These are phyloP conservation scores for Aquilaria agallochum DNA, from an alignment of 441 rosid genomes.

Conservation along the genomic window DNA sequence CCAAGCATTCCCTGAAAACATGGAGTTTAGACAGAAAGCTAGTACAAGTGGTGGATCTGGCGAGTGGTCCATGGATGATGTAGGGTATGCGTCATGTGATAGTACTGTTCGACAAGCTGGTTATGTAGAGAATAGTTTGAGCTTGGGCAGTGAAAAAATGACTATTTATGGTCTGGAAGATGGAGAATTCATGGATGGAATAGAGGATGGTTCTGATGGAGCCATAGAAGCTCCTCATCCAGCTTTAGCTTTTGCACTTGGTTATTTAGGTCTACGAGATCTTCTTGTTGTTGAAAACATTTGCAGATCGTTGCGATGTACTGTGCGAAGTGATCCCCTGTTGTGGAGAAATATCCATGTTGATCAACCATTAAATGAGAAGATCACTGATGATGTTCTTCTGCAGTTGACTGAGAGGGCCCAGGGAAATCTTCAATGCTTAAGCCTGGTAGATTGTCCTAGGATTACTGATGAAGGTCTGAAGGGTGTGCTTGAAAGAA, in stretches of 20 bases:
- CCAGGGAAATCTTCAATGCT: constrained; percentile 68
- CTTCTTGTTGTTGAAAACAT: constrained; percentile 62
- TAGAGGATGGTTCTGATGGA: constrained; percentile 20
- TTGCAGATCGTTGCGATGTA: constrained; percentile 48
- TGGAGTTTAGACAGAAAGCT: constrained; percentile 23
- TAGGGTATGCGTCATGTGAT: constrained; percentile 23
- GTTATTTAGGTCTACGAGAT: constrained; percentile 61
- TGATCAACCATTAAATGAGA: constrained; percentile 70
- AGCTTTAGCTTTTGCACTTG: constrained; percentile 54
- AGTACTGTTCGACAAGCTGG: constrained; percentile 24
- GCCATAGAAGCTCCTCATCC: constrained; percentile 43
- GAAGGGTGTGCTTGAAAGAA: constrained; percentile 52
- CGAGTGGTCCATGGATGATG: constrained; percentile 23
- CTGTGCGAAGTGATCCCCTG: constrained; percentile 53
- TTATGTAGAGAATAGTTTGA: constrained; percentile 27
- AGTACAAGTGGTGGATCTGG: constrained; percentile 29
- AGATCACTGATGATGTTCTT: constrained; percentile 75
- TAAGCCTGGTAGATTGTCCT: constrained; percentile 78
- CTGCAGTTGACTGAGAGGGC: constrained; percentile 61
- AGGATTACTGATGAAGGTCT: constrained; percentile 74
- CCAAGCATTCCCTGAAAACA: constrained; percentile 49
- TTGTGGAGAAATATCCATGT: constrained; percentile 78
- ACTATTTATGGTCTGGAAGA: constrained; percentile 6
- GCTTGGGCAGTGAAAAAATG: constrained; percentile 22
- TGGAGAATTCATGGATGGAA: constrained; percentile 10